Conservation (phyloP, 2,329 filamentous ascomycete species). For the Fusarium pseudograminearum region DNA sequence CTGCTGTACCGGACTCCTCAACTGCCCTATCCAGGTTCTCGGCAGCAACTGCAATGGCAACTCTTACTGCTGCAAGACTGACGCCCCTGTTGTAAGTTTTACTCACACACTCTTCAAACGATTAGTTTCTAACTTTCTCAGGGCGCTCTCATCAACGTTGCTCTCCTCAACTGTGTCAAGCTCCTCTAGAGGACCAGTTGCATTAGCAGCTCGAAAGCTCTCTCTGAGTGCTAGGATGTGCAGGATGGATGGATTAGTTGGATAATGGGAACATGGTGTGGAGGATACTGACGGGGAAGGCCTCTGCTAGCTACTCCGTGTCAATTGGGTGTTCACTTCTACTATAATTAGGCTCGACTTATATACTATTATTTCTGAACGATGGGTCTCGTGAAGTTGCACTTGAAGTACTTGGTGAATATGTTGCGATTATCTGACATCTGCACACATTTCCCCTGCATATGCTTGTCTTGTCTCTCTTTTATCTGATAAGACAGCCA, state of each 20-base stretch:
- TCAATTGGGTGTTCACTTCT: slow-evolving; percentile 10
- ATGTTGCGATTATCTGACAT: neutral
- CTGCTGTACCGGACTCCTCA: slow-evolving; percentile 23
- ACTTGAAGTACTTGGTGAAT: neutral
- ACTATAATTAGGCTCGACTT: neutral
- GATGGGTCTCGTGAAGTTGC: neutral
- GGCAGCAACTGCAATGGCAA: slow-evolving; percentile 1
- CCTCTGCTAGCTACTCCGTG: slow-evolving; percentile 9
- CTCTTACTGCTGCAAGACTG: slow-evolving; percentile 16
- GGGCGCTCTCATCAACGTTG: slow-evolving; percentile 19
- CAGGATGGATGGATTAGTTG: neutral
- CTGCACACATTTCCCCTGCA: neutral
- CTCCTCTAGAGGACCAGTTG: neutral
- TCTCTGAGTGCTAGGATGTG: neutral
- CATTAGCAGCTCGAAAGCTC: fast-evolving
- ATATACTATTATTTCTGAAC: neutral
- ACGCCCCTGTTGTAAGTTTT: slow-evolving; percentile 6
- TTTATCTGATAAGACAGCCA: neutral
- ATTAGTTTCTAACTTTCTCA: neutral
- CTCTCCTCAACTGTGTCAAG: slow-evolving; percentile 18
- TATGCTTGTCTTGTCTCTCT: neutral
- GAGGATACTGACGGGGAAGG: slow-evolving; percentile 7
- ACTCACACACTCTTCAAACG: fast-evolving
- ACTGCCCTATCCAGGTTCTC: slow-evolving; percentile 21
- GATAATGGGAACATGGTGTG: neutral